Evolutionary conservation across 2,329 filamentous ascomycete genomes (phyloP).

Genomic region (Colletotrichum sp.): DNA sequence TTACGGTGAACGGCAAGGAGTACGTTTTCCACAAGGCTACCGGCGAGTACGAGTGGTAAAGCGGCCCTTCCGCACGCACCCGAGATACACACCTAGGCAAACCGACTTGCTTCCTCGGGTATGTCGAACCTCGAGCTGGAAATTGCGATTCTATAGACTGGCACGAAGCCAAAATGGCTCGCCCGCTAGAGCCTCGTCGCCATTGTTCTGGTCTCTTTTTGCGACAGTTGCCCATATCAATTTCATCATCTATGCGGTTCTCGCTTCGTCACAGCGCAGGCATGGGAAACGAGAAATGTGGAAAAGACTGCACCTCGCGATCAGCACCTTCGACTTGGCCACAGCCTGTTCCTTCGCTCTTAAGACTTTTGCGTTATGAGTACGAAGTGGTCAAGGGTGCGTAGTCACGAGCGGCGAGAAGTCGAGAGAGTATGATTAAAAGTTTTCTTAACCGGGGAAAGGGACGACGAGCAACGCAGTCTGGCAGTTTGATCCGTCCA

Average conservation of each 20-base stretch:
- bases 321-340: background rate
- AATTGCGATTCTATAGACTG: background rate
- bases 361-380: background rate
- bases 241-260: background rate
- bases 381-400: background rate
- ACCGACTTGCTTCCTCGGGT: background rate
- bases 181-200: background rate
- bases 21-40: constrained; percentile 98
- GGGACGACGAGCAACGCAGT: background rate
- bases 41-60: constrained; percentile 96
- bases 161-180: background rate
- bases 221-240: background rate
- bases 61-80: background rate
- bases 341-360: background rate
- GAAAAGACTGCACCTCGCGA: background rate
- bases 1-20: constrained; percentile 92
- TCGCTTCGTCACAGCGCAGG: background rate
- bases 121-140: background rate
- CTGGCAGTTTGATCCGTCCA: background rate
- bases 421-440: background rate
- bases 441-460: background rate
- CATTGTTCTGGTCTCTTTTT: background rate
- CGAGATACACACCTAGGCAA: background rate
- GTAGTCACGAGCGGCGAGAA: background rate
- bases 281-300: background rate